Evolutionary conservation across 306 rosid species (phyloP).

Genomic region (Sesbania bispinosa): DNA sequence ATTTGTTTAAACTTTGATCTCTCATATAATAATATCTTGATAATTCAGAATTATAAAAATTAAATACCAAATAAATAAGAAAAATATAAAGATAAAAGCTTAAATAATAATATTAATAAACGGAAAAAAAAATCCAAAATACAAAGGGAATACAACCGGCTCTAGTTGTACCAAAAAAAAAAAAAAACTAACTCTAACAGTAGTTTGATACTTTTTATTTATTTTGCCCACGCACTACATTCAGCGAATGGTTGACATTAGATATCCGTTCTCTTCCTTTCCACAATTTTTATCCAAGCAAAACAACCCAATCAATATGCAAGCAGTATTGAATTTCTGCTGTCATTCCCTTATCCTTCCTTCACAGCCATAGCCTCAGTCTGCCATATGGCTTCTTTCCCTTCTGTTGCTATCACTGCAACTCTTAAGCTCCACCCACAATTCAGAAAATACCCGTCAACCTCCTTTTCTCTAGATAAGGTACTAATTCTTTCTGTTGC

Average conservation of each 20-base stretch:
- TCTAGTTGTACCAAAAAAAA: too few relatives aligned
- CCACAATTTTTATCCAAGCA: constrained; percentile 31
- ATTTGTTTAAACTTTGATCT: too few relatives aligned
- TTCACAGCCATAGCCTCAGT: neutral
- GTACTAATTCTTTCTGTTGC: constrained; percentile 26
- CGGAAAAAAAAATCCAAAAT: too few relatives aligned
- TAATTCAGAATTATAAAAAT: too few relatives aligned
- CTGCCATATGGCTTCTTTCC: constrained; percentile 64
- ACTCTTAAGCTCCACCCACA: constrained; percentile 61
- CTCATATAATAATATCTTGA: too few relatives aligned
- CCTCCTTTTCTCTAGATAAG: constrained; percentile 43
- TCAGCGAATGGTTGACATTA: constrained; percentile 10
- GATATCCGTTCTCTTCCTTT: constrained; percentile 23
- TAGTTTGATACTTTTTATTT: neutral
- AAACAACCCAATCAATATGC: constrained; percentile 17
- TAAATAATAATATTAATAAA: too few relatives aligned
- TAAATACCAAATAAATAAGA: too few relatives aligned
- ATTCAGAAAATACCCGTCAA: constrained; percentile 47
- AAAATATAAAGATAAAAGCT: too few relatives aligned
- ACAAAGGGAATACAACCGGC: too few relatives aligned
- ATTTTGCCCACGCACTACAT: neutral
- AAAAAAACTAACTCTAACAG: too few relatives aligned
- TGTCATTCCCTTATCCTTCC: constrained; percentile 7
- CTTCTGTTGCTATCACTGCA: constrained; percentile 53
- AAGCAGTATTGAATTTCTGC: neutral